A percentile compares a stretch with the other conserved stretches of the same genome.
Evolutionary conservation across 2,329 filamentous ascomycete species (phyloP).

Genomic region (Westerdykella aurantiaca): DNA sequence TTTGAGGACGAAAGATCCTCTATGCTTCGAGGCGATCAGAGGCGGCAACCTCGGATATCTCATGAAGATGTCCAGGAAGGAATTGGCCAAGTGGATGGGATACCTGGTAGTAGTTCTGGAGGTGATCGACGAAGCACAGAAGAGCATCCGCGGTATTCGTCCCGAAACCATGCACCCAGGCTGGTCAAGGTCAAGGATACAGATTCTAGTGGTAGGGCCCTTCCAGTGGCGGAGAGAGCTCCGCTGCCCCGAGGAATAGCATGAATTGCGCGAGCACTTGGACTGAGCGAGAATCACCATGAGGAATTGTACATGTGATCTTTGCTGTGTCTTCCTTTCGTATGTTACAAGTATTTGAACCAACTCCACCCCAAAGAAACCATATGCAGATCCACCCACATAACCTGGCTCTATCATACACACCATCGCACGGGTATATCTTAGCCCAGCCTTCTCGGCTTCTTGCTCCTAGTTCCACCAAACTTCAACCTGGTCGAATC

Average conservation of each 20-base stretch:
- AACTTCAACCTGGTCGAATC: slow-evolving; percentile 92
- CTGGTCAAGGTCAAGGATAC: slow-evolving; percentile 37
- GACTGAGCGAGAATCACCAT: too few relatives aligned
- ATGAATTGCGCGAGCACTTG: slow-evolving; percentile 16
- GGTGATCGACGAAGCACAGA: slow-evolving; percentile 30
- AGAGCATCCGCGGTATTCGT: slow-evolving; percentile 25
- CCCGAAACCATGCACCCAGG: slow-evolving; percentile 29
- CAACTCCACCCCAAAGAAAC: slow-evolving; percentile 6
- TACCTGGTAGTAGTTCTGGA: slow-evolving; percentile 27
- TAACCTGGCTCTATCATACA: too few relatives aligned
- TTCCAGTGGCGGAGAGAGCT: slow-evolving; percentile 43
- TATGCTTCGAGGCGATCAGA: slow-evolving; percentile 49
- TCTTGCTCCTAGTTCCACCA: slow-evolving; percentile 82
- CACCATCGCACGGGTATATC: background rate
- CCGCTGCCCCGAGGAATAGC: slow-evolving; percentile 37
- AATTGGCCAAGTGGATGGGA: slow-evolving; percentile 22
- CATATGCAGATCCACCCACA: too few relatives aligned
- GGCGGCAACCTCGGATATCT: slow-evolving; percentile 22
- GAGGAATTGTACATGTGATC: slow-evolving; percentile 1
- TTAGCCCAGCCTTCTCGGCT: slow-evolving; percentile 72
- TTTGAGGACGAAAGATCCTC: slow-evolving; percentile 51
- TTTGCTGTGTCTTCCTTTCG: slow-evolving; percentile 1
- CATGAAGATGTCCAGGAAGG: slow-evolving; percentile 23
- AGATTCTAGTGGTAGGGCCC: slow-evolving; percentile 39
- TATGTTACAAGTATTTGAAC: slow-evolving; percentile 8